Evolutionary conservation across 202 grass and related monocot species (phyloP).

Genomic region (Eragrostis tef): DNA sequence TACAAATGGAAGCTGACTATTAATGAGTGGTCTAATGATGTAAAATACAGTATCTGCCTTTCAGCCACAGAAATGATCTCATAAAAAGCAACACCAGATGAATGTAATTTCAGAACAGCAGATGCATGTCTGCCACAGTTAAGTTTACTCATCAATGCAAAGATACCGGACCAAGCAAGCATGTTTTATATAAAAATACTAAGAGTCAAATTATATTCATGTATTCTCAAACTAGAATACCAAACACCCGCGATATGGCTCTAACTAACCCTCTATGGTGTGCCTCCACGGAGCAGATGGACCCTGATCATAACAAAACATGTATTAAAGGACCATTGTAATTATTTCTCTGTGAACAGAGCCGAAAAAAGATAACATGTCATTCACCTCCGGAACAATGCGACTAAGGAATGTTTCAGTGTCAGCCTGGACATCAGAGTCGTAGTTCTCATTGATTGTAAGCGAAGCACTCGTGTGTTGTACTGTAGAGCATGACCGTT

Average conservation of each 20-base stretch:
- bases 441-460: slow-evolving; percentile 97
- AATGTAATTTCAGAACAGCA: slow-evolving; percentile 14
- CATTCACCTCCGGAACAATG: slow-evolving; percentile 87
- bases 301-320: slow-evolving; percentile 53
- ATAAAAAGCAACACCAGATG: not conserved
- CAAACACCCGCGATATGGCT: not conserved
- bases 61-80: not conserved
- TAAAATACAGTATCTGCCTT: slow-evolving; percentile 7
- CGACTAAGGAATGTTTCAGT: slow-evolving; percentile 93
- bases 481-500: slow-evolving; percentile 60
- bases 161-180: not conserved
- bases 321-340: not conserved
- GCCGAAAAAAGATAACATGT: not conserved
- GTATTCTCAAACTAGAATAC: not conserved
- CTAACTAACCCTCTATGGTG: slow-evolving; percentile 68
- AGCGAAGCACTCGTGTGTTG: slow-evolving; percentile 96
- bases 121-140: not conserved
- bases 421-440: slow-evolving; percentile 86
- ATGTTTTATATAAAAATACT: not conserved
- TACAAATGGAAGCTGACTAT: slow-evolving; percentile 50
- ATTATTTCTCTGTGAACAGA: slow-evolving; percentile 7
- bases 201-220: not conserved
- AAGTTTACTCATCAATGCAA: not conserved
- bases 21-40: slow-evolving; percentile 27
- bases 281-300: slow-evolving; percentile 77